These are phyloP conservation scores for Brasilioporus rufonigricans DNA, from an alignment of 768 basidiomycete species.

Conservation along the genomic window DNA sequence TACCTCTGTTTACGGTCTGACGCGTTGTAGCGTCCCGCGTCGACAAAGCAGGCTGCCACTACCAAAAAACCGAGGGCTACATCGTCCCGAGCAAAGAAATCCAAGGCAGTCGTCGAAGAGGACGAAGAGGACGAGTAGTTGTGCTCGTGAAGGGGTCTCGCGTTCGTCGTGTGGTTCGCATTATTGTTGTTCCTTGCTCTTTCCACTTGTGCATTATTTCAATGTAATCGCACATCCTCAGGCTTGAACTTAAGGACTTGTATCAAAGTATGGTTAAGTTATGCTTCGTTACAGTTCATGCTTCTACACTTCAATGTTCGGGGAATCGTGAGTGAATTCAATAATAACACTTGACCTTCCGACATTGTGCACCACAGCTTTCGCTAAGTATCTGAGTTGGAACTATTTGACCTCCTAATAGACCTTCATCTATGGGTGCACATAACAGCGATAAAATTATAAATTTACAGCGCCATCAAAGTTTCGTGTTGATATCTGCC, in stretches of 20 bases:
- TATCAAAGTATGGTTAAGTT: slow-evolving; percentile 1
- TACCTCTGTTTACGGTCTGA: slow-evolving; percentile 3
- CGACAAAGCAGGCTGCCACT: slow-evolving; percentile 44
- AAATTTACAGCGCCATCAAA: slow-evolving; percentile 8
- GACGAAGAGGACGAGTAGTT: slow-evolving; percentile 34
- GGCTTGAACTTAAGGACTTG: neutral
- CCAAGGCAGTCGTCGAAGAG: slow-evolving; percentile 48
- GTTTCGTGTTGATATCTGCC: slow-evolving; percentile 7
- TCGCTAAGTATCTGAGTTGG: no score
- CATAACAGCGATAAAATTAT: neutral
- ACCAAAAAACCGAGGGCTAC: slow-evolving; percentile 39
- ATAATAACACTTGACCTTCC: neutral
- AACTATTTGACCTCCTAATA: no score
- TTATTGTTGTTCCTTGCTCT: neutral
- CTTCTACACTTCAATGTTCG: neutral
- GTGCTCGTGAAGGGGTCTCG: neutral
- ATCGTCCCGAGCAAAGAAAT: slow-evolving; percentile 35
- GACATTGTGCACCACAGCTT: no score
- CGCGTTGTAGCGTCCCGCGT: slow-evolving; percentile 36
- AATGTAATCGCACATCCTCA: slow-evolving; percentile 10
- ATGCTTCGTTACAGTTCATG: neutral
- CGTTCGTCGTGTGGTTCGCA: slow-evolving; percentile 5
- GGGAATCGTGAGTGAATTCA: neutral
- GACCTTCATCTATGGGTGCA: no score
- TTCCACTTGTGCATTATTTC: neutral